Percentiles rank a stretch among this genome's conserved stretches.
phyloP scores from a whole-genome alignment of 148 eudicot species.

The Camellia granthamiana region DNA sequence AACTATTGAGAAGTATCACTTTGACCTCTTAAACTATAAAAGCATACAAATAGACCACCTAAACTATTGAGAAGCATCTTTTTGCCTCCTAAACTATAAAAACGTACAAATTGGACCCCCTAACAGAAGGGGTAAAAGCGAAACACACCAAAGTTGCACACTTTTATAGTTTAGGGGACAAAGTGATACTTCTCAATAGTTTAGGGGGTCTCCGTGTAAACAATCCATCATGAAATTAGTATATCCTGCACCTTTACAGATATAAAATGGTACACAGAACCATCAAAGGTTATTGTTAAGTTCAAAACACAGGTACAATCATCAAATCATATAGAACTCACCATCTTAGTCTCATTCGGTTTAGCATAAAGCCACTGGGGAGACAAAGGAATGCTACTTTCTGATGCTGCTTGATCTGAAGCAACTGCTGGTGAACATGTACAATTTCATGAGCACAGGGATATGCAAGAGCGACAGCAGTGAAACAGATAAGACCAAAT shows the following conservation, averaged over 20 bases:
- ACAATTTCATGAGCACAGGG: not conserved
- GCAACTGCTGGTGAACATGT: not conserved
- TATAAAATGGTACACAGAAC: not conserved
- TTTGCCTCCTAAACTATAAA: too few relatives aligned
- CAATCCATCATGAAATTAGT: not conserved
- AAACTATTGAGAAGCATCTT: too few relatives aligned
- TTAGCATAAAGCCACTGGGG: conserved; percentile 95
- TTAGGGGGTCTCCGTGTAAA: too few relatives aligned
- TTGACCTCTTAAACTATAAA: too few relatives aligned
- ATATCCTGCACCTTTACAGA: not conserved
- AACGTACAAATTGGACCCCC: too few relatives aligned
- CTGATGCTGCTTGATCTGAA: conserved; percentile 68
- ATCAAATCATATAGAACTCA: conserved; percentile 21
- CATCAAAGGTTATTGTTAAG: not conserved
- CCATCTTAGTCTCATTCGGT: conserved; percentile 71
- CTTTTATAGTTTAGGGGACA: too few relatives aligned
- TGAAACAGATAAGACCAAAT: not conserved
- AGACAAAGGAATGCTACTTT: conserved; percentile 93
- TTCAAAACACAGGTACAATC: not conserved
- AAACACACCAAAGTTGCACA: too few relatives aligned
- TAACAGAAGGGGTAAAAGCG: too few relatives aligned
- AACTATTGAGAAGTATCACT: too few relatives aligned
- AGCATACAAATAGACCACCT: too few relatives aligned
- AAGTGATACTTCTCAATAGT: too few relatives aligned
- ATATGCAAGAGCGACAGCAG: not conserved